These are phyloP conservation scores for Pythium sp. DNA, from an alignment of 352 stramenopile genomes.

Conservation along the genomic window DNA sequence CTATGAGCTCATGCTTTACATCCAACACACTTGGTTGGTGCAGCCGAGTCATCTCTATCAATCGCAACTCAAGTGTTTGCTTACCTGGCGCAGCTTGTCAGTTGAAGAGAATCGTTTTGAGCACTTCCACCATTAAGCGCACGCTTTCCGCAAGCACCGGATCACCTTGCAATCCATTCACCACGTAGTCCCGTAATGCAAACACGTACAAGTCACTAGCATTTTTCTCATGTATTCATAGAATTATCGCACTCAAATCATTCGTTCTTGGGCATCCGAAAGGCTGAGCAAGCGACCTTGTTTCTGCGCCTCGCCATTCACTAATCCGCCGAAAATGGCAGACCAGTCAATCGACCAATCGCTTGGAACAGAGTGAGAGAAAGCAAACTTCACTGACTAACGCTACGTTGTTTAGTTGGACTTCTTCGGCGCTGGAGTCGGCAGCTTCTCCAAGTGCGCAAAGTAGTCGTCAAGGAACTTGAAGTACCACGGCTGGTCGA, in stretches of 20 bases:
- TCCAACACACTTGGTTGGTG: background rate
- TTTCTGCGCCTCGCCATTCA: background rate
- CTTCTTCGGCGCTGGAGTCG: conserved; percentile 46
- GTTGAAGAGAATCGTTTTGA: background rate
- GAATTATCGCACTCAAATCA: background rate
- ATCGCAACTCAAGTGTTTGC: background rate
- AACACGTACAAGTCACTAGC: background rate
- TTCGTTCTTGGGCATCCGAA: background rate
- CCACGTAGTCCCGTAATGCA: background rate
- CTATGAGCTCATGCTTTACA: background rate
- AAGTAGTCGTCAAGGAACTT: conserved; percentile 87
- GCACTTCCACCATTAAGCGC: background rate
- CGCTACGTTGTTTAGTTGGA: conserved; percentile 24
- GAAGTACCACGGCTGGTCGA: conserved; percentile 88
- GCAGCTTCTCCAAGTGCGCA: conserved; percentile 58
- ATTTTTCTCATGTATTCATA: background rate
- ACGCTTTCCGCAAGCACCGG: too few species aligned
- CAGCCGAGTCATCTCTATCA: background rate
- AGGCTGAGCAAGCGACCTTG: background rate
- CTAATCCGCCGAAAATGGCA: background rate
- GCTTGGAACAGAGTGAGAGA: background rate
- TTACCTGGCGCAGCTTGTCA: too few species aligned
- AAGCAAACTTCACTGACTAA: conserved; percentile 10
- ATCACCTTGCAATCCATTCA: background rate
- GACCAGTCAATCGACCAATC: background rate